These are phyloP conservation scores for Acacia melanoxylon DNA, from an alignment of 306 rosid species.

Conservation along the genomic window DNA sequence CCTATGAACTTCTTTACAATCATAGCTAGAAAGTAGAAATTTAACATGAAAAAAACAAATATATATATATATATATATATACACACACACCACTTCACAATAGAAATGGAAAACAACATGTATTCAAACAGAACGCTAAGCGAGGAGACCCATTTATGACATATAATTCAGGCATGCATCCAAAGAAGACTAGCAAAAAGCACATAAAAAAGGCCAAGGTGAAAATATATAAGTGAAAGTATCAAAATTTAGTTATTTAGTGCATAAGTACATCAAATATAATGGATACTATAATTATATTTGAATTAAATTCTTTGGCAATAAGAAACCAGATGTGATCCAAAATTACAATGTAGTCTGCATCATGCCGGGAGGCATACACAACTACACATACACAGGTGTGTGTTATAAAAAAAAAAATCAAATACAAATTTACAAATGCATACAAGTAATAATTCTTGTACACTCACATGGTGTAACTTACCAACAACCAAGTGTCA, in stretches of 20 bases:
- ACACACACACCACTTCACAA: not conserved
- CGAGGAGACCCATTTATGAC: not conserved
- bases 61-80: too few species aligned
- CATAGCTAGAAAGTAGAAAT: not conserved
- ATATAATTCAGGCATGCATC: not conserved
- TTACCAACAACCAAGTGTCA: too few species aligned
- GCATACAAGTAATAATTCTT: not conserved
- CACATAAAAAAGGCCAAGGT: not conserved
- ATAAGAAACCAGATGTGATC: conserved; percentile 86
- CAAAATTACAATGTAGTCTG: conserved; percentile 89
- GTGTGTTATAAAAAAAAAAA: too few species aligned
- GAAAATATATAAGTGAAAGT: not conserved
- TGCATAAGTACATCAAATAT: conserved; percentile 92
- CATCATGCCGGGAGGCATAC: conserved; percentile 35
- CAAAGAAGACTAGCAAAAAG: conserved; percentile 9
- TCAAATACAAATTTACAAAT: not conserved
- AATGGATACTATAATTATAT: conserved; percentile 77
- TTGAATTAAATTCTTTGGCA: conserved; percentile 77
- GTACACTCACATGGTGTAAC: too few species aligned
- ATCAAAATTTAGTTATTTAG: not conserved
- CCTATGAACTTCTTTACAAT: not conserved
- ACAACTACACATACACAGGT: too few species aligned
- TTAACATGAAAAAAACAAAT: not conserved
- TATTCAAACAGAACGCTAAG: too few species aligned
- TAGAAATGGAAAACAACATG: too few species aligned